phyloP scores from a whole-genome alignment of 129 eudicot species.

The Apium graveolens region DNA sequence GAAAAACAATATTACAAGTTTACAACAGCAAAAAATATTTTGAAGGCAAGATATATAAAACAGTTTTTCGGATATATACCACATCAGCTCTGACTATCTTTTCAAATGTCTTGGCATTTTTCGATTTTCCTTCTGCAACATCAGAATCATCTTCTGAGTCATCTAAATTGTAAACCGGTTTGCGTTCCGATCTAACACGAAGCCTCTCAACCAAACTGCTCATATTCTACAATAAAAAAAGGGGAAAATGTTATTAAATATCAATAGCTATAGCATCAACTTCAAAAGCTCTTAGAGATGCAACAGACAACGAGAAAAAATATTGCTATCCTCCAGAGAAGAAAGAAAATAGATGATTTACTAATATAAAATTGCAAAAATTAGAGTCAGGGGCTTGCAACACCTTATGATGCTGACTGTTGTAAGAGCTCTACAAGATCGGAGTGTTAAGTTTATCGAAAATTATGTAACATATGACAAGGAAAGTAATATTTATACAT shows the following conservation, averaged over 20 bases:
- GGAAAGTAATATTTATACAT: not conserved
- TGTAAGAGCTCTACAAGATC: not conserved
- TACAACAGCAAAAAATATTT: not conserved
- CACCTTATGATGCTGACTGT: not conserved
- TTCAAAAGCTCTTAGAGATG: not conserved
- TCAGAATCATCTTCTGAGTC: constrained; percentile 85
- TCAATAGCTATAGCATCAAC: not conserved
- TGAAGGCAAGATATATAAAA: not conserved
- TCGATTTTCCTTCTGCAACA: constrained; percentile 29
- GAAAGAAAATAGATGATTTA: not conserved
- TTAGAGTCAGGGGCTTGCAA: not conserved
- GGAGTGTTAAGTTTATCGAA: not conserved
- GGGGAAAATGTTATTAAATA: not conserved
- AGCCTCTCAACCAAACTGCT: constrained; percentile 95
- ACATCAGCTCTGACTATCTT: constrained; percentile 66
- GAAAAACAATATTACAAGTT: not conserved
- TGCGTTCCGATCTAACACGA: constrained; percentile 88
- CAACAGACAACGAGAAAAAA: not conserved
- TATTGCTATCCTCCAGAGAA: not conserved
- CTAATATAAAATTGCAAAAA: not conserved
- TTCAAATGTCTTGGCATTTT: constrained; percentile 38
- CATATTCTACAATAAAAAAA: constrained; percentile 48
- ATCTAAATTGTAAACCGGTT: constrained; percentile 66
- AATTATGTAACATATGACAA: not conserved
- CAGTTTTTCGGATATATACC: constrained; percentile 26